Conservation (phyloP, 805 yeast genomes). For the Metschnikowia lochheadii region DNA sequence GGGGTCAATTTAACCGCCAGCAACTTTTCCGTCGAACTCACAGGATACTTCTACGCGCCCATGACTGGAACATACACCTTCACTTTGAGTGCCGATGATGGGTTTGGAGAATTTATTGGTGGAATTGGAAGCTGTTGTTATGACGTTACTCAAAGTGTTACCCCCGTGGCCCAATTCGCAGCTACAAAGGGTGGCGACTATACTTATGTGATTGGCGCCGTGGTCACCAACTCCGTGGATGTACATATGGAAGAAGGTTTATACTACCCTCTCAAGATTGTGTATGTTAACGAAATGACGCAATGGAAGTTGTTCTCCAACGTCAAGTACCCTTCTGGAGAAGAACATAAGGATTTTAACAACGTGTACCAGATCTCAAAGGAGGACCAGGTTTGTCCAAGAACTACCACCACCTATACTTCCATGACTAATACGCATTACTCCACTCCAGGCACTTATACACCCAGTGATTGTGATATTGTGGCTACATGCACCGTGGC, state of each 20-base stretch:
- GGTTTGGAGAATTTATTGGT: conserved; percentile 10
- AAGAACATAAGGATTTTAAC: background rate
- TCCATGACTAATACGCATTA: conserved; percentile 1
- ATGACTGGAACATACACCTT: conserved; percentile 10
- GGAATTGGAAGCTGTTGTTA: conserved; percentile 9
- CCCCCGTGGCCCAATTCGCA: background rate
- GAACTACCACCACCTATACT: conserved; percentile 4
- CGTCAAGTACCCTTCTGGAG: conserved; percentile 3
- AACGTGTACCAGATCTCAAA: conserved; percentile 2
- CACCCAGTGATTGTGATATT: background rate
- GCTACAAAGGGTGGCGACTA: conserved; percentile 1
- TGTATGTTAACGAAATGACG: conserved; percentile 7
- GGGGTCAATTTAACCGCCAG: conserved; percentile 1
- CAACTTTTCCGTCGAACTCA: conserved; percentile 7
- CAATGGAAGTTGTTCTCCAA: conserved; percentile 7
- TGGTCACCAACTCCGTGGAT: background rate
- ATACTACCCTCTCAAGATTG: conserved; percentile 11
- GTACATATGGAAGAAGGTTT: conserved; percentile 4
- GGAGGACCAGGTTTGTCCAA: conserved; percentile 1
- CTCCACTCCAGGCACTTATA: conserved; percentile 14
- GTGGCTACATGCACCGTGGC: conserved; percentile 1
- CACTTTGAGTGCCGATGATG: conserved; percentile 10
- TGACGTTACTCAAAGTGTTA: conserved; percentile 6
- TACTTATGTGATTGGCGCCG: background rate
- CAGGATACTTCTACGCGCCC: conserved; percentile 10